Evolutionary conservation across 768 basidiomycete species (phyloP).

Genomic region (Pleurotus tuber-regium): DNA sequence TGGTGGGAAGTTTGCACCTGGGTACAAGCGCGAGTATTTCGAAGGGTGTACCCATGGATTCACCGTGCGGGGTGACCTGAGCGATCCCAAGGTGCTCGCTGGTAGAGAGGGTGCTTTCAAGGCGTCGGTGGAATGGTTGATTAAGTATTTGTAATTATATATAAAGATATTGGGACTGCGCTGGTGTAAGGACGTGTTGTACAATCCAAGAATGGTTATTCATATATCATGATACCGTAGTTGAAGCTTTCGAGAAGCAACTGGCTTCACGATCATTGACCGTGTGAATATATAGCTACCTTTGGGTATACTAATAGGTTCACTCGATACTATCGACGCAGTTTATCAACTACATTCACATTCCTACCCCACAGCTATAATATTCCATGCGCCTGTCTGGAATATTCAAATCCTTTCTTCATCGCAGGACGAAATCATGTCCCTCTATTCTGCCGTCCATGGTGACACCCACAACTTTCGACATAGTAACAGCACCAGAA

Average conservation of each 20-base stretch:
- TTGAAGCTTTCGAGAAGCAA: no score
- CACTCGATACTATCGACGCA: neutral
- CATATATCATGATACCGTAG: no score
- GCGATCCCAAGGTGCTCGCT: constrained; percentile 49
- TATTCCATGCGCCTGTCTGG: constrained; percentile 8
- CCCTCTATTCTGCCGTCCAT: constrained; percentile 29
- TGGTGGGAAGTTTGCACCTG: constrained; percentile 39
- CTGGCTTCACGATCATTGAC: no score
- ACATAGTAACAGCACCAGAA: neutral
- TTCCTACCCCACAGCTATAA: neutral
- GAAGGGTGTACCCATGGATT: constrained; percentile 54
- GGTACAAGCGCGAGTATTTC: constrained; percentile 50
- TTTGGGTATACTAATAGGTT: neutral
- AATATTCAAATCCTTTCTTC: constrained; percentile 28
- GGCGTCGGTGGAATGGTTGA: constrained; percentile 53
- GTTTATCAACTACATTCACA: neutral
- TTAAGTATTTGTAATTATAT: constrained; percentile 32
- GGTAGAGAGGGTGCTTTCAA: constrained; percentile 67
- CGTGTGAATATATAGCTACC: neutral
- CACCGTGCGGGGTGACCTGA: constrained; percentile 48
- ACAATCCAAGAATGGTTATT: no score
- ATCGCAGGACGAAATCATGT: constrained; percentile 48
- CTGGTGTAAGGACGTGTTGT: no score
- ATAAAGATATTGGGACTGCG: no score
- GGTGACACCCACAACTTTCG: neutral